Base-by-base conservation (phyloP, 1,284 basidiomycete genomes). In the Puccinia coronata region DNA sequence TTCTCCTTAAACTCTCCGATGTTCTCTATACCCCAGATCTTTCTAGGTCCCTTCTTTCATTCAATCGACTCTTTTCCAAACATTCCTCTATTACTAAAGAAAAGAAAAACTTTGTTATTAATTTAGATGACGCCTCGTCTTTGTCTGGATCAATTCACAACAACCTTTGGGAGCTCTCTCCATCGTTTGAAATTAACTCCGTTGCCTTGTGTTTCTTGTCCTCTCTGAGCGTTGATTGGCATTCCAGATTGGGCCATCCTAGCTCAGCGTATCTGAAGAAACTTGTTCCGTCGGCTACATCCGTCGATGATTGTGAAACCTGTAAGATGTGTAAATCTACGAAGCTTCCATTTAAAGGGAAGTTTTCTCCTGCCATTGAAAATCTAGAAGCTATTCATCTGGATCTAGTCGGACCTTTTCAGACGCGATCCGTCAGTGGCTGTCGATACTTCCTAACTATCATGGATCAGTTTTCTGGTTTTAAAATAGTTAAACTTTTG, bases 331-430 rank as follows among this genome's bases (percentile, higher is more conserved):
- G 65, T n/a, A n/a, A n/a, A n/a, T n/a, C n/a, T n/a, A n/a, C n/a
- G n/a, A n/a, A n/a, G n/a, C n/a, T n/a, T n/a, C n/a, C n/a, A n/a
- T n/a, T n/a, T n/a, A n/a, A n/a, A n/a, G n/a, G n/a, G n/a, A n/a
- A n/a, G n/a, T n/a, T 72, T 31, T 23, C 41, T 2, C 25, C 49
- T 2, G 31, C 49, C 5, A 28, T 16, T 34, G 1, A 6, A 14
- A 20, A 36, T 77, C 75, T 77, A 9, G 75, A 77, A 34, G 41
- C 43, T 18, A 77, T 77, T 18, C 70, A 72, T 39, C 11, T 72
- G n/a, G 49, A 72, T 55, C 47, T 72, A 8, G 70, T 72, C 20
- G 70, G n/a, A n/a, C n/a, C n/a, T n/a, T n/a, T n/a, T n/a, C n/a
- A n/a, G n/a, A n/a, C n/a, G n/a, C n/a, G n/a, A 25, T 4, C 47